Base-by-base conservation (phyloP, 140 eudicot genomes). In the Flaveria floridana region DNA sequence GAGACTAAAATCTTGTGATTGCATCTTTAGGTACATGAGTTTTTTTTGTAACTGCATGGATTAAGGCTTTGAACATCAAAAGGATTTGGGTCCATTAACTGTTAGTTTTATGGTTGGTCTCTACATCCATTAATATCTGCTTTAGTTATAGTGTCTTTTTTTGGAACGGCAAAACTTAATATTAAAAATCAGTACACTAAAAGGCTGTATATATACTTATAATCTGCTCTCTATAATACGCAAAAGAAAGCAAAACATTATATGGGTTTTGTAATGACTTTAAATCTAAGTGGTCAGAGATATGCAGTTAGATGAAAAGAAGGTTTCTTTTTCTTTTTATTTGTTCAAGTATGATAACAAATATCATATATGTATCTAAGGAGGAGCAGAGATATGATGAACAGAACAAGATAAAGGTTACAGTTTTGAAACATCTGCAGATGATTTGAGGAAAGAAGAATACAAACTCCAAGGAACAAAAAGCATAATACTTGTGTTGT, bases 381-480 rank as follows among this genome's bases (percentile, higher is more conserved):
- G 66, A 68, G 83, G 80, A 79, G 56, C 74, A 72, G 78, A 28
- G 75, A 47, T 59, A 73, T 42, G 50, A 41, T 64, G 66, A 59
- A 64, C n/a, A 55, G 76, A 67, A 65, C 66, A 70, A 69, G 80
- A 67, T 34, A 34, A 82, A 81, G 77, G 62, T 78, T 81, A 65
- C 74, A 79, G 75, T 62, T 71, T 75, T 76, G 83, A 84, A 84
- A 81, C 89, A 79, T 12, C 70, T 79, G 79, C 89, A 79, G 71
- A 78, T 80, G 70, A 78, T 67, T 62, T 14, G 39, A 48, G 37
- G 66, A 46, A 78, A 51, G 82, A 64, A 78, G 79, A 78, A 39
- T 79, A 68, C 91, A 88, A 86, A 86, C 83, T 84, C 76, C 88
- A 84, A 88, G 91, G 90, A 79, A 77, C 91, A 88, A 80, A 88